phyloP scores from a whole-genome alignment of 345 rosid species.

The Mallotus nudiflorus region DNA sequence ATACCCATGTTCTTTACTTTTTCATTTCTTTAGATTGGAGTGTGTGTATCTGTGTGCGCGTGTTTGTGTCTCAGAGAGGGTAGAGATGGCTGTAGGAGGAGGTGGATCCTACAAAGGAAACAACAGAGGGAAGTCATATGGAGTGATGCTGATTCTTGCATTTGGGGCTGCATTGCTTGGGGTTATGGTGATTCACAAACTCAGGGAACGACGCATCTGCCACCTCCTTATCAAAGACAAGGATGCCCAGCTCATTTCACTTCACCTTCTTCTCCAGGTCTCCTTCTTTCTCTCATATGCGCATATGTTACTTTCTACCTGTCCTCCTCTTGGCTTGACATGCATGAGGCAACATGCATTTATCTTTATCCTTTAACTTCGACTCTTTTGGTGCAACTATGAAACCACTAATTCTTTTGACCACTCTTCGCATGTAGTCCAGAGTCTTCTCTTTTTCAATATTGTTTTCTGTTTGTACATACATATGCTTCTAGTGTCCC shows the following conservation, averaged over 20 bases:
- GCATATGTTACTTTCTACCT: constrained; percentile 14
- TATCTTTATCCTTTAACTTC: too few species aligned
- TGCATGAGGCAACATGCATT: neutral
- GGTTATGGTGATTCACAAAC: constrained; percentile 52
- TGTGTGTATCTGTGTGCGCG: too few species aligned
- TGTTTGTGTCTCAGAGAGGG: too few species aligned
- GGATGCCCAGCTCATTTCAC: constrained; percentile 41
- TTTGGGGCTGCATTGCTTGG: constrained; percentile 60
- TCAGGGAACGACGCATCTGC: constrained; percentile 55
- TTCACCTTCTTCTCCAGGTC: constrained; percentile 63
- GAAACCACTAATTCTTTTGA: too few species aligned
- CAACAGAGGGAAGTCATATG: constrained; percentile 43
- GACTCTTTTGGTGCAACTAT: too few species aligned
- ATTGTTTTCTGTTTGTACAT: too few species aligned
- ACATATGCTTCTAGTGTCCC: too few species aligned
- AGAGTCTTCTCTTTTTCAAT: too few species aligned
- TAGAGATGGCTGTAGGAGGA: constrained; percentile 29
- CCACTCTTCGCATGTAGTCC: too few species aligned
- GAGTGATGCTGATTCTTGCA: constrained; percentile 50
- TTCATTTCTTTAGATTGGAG: neutral
- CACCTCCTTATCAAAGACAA: constrained; percentile 50
- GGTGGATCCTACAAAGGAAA: constrained; percentile 29
- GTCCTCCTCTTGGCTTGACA: constrained; percentile 24
- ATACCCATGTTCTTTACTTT: neutral
- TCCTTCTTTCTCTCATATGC: neutral